Evolutionary conservation across 129 eudicot genomes (phyloP).

Genomic region (Cynara cardunculus): DNA sequence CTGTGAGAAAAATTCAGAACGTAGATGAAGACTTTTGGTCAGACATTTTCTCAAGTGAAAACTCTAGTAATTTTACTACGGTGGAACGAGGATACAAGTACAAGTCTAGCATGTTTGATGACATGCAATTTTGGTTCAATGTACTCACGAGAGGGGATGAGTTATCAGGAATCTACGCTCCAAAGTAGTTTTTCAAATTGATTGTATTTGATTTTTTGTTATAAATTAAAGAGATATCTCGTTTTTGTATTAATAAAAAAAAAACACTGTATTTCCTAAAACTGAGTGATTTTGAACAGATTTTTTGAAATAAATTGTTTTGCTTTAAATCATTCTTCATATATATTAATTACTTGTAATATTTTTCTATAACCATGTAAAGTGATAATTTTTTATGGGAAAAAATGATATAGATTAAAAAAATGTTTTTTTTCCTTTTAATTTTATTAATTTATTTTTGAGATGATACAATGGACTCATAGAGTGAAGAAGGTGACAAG

Average conservation of each 20-base stretch:
- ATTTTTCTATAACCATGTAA: background rate
- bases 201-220: background rate
- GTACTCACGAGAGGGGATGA: constrained; percentile 43
- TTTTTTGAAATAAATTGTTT: background rate
- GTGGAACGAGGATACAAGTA: constrained; percentile 2
- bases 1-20: background rate
- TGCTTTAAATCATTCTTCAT: too few relatives aligned
- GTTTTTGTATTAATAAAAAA: background rate
- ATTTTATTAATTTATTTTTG: background rate
- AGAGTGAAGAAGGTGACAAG: constrained; percentile 21
- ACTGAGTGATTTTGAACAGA: background rate
- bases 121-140: constrained; percentile 58
- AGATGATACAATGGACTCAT: background rate
- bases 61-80: constrained; percentile 20
- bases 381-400: background rate
- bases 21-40: constrained; percentile 50
- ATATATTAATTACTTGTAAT: too few relatives aligned
- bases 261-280: background rate
- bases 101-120: constrained; percentile 32
- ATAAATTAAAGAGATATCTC: background rate
- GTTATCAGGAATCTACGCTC: constrained; percentile 8
- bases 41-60: constrained; percentile 36
- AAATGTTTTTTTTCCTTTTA: background rate
- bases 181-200: background rate
- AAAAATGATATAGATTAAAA: too few relatives aligned